Conservation (phyloP, 2,329 filamentous ascomycete species). For the Calycina marina region DNA sequence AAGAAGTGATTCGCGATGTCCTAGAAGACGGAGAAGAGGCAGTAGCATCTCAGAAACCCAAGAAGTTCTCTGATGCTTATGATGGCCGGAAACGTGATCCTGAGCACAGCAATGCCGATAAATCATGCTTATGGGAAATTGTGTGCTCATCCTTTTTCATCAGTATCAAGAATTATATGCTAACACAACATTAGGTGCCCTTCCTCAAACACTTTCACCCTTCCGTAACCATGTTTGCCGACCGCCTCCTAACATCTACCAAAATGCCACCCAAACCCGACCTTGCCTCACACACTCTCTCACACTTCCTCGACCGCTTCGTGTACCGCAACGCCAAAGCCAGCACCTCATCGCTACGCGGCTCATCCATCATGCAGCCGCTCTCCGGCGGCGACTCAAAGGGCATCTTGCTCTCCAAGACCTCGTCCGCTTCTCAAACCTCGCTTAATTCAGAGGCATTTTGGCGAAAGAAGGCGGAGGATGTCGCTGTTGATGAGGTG, state of each 20-base stretch:
- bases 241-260: constrained; percentile 52
- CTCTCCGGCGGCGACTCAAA: constrained; percentile 48
- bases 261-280: constrained; percentile 78
- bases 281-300: constrained; percentile 75
- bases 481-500: constrained; percentile 80
- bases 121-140: constrained; percentile 86
- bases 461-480: constrained; percentile 78
- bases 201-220: constrained; percentile 80
- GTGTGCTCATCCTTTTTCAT: no score
- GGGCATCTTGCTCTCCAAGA: constrained; percentile 41
- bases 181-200: constrained; percentile 40
- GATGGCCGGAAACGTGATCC: constrained; percentile 87
- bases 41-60: constrained; percentile 1
- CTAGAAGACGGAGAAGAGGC: constrained; percentile 34
- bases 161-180: no score
- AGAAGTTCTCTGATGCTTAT: constrained; percentile 34
- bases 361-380: constrained; percentile 93
- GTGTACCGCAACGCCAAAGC: constrained; percentile 91
- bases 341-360: constrained; percentile 45
- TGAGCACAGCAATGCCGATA: constrained; percentile 82
- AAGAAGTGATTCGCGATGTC: constrained; percentile 43
- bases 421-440: constrained; percentile 34
- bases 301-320: constrained; percentile 94
- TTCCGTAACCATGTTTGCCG: constrained; percentile 74
- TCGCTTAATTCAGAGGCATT: constrained; percentile 78